Conservation (phyloP, 1,139 yeast species). For the Pneumocystis murina region DNA sequence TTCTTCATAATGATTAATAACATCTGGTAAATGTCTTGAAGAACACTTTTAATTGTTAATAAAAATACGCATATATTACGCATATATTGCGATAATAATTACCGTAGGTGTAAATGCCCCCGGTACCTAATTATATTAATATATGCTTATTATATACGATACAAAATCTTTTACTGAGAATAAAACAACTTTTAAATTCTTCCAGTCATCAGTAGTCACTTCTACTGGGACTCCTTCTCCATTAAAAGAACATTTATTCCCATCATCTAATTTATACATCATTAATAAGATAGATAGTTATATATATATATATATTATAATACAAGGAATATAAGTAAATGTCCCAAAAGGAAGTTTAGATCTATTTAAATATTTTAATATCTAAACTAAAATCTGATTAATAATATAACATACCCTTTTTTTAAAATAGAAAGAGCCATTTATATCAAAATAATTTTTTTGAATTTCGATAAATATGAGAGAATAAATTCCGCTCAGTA, state of each 20-base stretch:
- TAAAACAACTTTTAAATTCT: background rate
- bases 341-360: background rate
- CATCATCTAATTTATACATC: background rate
- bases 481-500: no score
- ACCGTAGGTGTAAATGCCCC: background rate
- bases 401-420: no score
- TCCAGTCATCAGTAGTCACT: background rate
- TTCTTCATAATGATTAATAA: slow-evolving; percentile 36
- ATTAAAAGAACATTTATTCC: background rate
- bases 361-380: no score
- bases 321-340: background rate
- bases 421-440: no score
- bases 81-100: background rate
- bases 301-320: no score
- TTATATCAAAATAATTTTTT: no score
- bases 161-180: background rate
- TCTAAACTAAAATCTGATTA: background rate
- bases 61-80: background rate
- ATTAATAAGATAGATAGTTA: no score
- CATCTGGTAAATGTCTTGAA: slow-evolving; percentile 67
- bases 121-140: background rate
- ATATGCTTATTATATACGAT: no score
- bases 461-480: no score
- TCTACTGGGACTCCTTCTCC: background rate
- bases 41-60: slow-evolving; percentile 33